Percentiles rank a stretch among this genome's conserved stretches.
phyloP scores from a whole-genome alignment of 805 yeast genomes.

The Schizosaccharomyces lindneri region DNA sequence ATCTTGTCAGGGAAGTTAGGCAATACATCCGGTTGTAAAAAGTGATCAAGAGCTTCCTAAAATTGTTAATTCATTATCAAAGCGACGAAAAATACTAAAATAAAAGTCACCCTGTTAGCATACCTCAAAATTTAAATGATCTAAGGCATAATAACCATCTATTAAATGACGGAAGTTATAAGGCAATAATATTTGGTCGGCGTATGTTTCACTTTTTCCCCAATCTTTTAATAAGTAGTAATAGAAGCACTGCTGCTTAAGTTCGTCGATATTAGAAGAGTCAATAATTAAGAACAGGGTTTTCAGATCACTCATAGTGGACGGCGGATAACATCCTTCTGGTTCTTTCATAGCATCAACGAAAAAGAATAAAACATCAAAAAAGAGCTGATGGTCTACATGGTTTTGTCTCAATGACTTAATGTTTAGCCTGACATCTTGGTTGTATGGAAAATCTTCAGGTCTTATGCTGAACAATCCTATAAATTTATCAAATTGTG shows the following conservation, averaged over 20 bases:
- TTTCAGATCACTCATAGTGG: not conserved
- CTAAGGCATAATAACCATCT: not conserved
- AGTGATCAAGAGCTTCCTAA: not conserved
- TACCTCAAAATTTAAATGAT: constrained; percentile 1
- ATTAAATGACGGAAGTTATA: not conserved
- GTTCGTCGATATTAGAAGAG: not conserved
- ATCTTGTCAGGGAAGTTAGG: constrained; percentile 1
- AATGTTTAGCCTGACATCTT: not conserved
- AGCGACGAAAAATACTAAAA: not conserved
- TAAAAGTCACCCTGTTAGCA: not conserved
- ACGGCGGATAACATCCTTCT: not conserved
- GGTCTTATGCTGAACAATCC: not conserved
- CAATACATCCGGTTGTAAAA: not conserved
- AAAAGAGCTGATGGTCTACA: not conserved
- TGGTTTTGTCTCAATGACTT: not conserved
- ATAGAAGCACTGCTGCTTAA: not conserved
- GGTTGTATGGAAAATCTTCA: not conserved
- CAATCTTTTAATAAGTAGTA: constrained; percentile 1
- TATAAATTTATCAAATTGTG: not conserved
- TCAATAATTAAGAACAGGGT: not conserved
- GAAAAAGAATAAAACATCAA: not conserved
- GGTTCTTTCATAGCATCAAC: not conserved
- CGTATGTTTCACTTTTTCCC: not conserved
- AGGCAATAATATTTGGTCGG: not conserved
- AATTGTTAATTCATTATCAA: not conserved